Conservation (phyloP, 306 rosid genomes). For the Glycine latifolia region DNA sequence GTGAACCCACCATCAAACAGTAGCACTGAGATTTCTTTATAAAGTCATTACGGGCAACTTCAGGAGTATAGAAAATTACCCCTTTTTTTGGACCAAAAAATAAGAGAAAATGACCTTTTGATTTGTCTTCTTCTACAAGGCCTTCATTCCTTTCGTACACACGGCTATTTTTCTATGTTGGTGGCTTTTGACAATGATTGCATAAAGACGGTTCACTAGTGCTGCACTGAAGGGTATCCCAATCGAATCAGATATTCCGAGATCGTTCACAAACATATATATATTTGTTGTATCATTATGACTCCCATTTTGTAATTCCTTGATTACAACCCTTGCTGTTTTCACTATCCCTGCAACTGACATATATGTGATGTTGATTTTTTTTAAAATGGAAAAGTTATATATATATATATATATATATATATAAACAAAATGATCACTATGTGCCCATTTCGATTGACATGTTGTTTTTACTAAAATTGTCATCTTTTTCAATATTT, state of each 20-base stretch:
- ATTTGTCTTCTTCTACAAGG: slow-evolving; percentile 27
- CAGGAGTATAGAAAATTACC: slow-evolving; percentile 1
- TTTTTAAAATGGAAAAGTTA: not conserved
- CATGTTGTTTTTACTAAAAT: not conserved
- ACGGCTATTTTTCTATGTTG: slow-evolving; percentile 22
- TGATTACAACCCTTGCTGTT: not conserved
- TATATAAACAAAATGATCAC: not conserved
- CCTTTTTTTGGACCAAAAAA: not conserved
- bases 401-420: not conserved
- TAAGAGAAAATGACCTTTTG: not conserved
- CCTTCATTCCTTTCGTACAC: slow-evolving; percentile 32
- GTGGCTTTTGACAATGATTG: slow-evolving; percentile 41
- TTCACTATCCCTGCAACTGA: not conserved
- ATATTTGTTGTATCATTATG: slow-evolving; percentile 35
- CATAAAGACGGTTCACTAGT: slow-evolving; percentile 19
- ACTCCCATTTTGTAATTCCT: slow-evolving; percentile 17
- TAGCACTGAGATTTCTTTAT: not conserved
- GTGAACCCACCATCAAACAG: not conserved
- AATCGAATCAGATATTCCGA: slow-evolving; percentile 26
- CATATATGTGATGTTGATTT: not conserved
- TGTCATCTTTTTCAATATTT: not conserved
- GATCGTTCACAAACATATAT: not conserved
- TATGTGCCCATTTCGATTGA: not conserved
- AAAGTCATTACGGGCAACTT: not conserved
- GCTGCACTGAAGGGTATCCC: slow-evolving; percentile 37